Evolutionary conservation across 805 yeast genomes (phyloP), one percentile per base, ranked within the genome.

Genomic region (Candida pseudoglaebosa): DNA sequence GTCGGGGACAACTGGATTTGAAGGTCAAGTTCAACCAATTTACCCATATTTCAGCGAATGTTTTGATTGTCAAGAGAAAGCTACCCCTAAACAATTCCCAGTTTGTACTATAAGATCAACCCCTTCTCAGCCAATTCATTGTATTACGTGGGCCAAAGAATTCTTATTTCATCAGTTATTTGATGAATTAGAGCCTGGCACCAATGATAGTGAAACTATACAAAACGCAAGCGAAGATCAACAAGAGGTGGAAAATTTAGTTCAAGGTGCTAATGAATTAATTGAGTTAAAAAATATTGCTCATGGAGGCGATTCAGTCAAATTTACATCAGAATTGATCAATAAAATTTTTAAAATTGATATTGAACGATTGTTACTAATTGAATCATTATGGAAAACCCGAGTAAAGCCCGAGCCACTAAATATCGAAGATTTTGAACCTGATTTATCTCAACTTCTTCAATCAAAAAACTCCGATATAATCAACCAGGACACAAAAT

Each of bases 71-170:
- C 78, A 80, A 18, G 78, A 83, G 4, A 88, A 91, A 53, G 93
- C 80, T 26, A 81, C 95, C 0, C 96, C 97, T 4, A 89, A 85
- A 53, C 75, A 93, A 0, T 93, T 80, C 58, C 97, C 99, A 0
- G 96, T 93, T 1, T 93, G 99, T 59, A 93, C 99, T 0, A 93
- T 93, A 42, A 72, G 99, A 46, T 87, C 96, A 4, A 93, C 99
- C 0, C 99, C 99, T 0, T 86, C 96, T 0, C 89, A 85, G 54
- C 97, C 97, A 0, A 82, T 93, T 4, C 99, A 93, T 56, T 89
- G 96, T 59, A 82, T 93, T 18, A 95, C 95, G 1, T 93, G 99
- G 99, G 95, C 97, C 6, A 93, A 93, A 56, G 87, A 84, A 50
- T 95, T 87, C 54, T 62, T 93, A 37, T 89, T 93, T 55, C 72